phyloP scores from a whole-genome alignment of 495 filamentous ascomycete species.

The Ramalina intermedia region DNA sequence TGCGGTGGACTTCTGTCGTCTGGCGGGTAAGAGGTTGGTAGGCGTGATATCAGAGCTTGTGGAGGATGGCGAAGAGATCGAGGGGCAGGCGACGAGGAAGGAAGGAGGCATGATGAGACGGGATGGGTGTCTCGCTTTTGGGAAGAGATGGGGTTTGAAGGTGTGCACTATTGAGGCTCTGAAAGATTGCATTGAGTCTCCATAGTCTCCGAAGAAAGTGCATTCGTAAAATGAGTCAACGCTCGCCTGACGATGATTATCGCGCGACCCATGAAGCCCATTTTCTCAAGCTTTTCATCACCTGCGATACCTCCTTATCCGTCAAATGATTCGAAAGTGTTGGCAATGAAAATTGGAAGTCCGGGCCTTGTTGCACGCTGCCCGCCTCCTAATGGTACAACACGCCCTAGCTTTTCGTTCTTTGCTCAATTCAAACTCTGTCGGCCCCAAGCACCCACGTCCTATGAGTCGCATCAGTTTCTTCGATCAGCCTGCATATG shows the following conservation, averaged over 20 bases:
- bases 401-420: too few species aligned
- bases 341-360: too few species aligned
- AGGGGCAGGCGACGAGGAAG: slow-evolving; percentile 40
- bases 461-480: not conserved
- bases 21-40: slow-evolving; percentile 59
- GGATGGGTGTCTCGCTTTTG: slow-evolving; percentile 82
- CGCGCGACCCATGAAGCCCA: too few species aligned
- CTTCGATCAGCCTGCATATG: not conserved
- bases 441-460: not conserved
- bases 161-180: slow-evolving; percentile 93
- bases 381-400: too few species aligned
- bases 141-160: slow-evolving; percentile 72
- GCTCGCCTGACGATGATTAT: too few species aligned
- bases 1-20: slow-evolving; percentile 68
- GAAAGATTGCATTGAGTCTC: too few species aligned
- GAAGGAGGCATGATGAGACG: slow-evolving; percentile 81
- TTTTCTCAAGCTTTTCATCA: too few species aligned
- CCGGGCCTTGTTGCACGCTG: too few species aligned
- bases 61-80: slow-evolving; percentile 57
- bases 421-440: not conserved
- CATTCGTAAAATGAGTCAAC: too few species aligned
- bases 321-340: too few species aligned
- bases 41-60: slow-evolving; percentile 81
- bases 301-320: too few species aligned
- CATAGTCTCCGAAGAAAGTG: too few species aligned